Conservation (phyloP, 345 rosid species). For the Dovyalis caffra region DNA sequence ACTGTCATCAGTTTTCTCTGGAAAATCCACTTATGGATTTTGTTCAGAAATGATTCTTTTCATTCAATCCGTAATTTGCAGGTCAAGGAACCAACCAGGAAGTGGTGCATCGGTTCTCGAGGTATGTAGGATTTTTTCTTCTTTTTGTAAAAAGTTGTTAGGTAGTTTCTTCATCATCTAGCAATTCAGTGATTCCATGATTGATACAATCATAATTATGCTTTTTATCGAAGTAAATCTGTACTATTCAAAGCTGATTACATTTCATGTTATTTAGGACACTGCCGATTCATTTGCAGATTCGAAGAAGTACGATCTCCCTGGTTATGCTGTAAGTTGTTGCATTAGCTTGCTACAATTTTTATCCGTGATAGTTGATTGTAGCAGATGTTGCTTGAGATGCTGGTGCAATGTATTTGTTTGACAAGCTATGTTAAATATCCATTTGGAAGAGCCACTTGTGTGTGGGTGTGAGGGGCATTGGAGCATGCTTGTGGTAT, state of each 20-base stretch:
- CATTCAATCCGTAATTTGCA: slow-evolving; percentile 23
- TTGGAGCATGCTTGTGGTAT: neutral
- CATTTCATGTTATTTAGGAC: slow-evolving; percentile 40
- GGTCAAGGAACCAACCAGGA: slow-evolving; percentile 36
- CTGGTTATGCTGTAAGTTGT: slow-evolving; percentile 74
- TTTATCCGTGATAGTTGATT: neutral
- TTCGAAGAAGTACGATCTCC: slow-evolving; percentile 67
- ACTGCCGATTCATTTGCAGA: slow-evolving; percentile 29
- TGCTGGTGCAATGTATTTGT: neutral
- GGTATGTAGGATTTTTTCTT: slow-evolving; percentile 26
- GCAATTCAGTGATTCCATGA: neutral
- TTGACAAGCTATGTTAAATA: neutral
- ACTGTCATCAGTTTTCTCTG: neutral
- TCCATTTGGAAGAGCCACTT: neutral
- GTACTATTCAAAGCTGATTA: neutral
- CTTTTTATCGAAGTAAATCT: neutral
- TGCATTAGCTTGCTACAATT: neutral
- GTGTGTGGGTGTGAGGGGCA: neutral
- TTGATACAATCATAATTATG: neutral
- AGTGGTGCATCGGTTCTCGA: slow-evolving; percentile 37
- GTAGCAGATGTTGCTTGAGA: neutral
- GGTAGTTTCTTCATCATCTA: neutral
- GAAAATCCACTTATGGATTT: neutral
- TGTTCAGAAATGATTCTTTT: slow-evolving; percentile 5
- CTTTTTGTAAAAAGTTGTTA: neutral